These are phyloP conservation scores for Trichoderma atroviride DNA, from an alignment of 2,329 filamentous ascomycete species.

Conservation along the genomic window DNA sequence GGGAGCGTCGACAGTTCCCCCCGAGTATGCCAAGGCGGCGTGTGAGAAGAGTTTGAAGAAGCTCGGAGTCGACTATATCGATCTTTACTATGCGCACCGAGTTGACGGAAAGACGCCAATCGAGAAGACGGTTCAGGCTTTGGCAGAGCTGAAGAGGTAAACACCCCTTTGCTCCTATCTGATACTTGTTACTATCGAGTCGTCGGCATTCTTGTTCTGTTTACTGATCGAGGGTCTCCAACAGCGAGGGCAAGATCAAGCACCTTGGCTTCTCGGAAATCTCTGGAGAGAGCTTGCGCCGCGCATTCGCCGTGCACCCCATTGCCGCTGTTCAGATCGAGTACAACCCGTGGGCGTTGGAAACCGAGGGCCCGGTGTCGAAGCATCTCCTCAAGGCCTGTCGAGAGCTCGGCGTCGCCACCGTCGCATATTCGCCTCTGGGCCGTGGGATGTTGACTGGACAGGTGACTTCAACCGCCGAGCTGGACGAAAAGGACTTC, in stretches of 20 bases:
- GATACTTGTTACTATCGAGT: too few species aligned
- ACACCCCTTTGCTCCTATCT: background rate
- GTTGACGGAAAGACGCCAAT: slow-evolving; percentile 50
- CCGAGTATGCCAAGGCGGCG: slow-evolving; percentile 28
- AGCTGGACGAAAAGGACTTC: slow-evolving; percentile 50
- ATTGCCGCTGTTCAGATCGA: slow-evolving; percentile 58
- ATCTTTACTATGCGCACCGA: slow-evolving; percentile 59
- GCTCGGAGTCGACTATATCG: slow-evolving; percentile 57
- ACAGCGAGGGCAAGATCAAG: slow-evolving; percentile 56
- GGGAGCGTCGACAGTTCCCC: background rate
- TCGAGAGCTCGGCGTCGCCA: slow-evolving; percentile 58
- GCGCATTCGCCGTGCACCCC: slow-evolving; percentile 53
- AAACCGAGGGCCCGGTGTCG: slow-evolving; percentile 58
- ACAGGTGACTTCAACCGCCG: slow-evolving; percentile 47
- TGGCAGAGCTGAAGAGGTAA: slow-evolving; percentile 49
- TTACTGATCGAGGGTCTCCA: background rate
- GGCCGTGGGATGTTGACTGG: slow-evolving; percentile 62
- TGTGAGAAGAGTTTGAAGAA: slow-evolving; percentile 45
- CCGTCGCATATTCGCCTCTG: slow-evolving; percentile 62
- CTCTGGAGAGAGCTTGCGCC: slow-evolving; percentile 52
- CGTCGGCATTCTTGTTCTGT: too few species aligned
- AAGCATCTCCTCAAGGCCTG: slow-evolving; percentile 54
- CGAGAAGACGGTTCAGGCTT: slow-evolving; percentile 53
- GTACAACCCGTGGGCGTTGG: slow-evolving; percentile 56
- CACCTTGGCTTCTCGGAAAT: slow-evolving; percentile 59